phyloP scores from a whole-genome alignment of 139 green algal species.

The Closterium sp. region DNA sequence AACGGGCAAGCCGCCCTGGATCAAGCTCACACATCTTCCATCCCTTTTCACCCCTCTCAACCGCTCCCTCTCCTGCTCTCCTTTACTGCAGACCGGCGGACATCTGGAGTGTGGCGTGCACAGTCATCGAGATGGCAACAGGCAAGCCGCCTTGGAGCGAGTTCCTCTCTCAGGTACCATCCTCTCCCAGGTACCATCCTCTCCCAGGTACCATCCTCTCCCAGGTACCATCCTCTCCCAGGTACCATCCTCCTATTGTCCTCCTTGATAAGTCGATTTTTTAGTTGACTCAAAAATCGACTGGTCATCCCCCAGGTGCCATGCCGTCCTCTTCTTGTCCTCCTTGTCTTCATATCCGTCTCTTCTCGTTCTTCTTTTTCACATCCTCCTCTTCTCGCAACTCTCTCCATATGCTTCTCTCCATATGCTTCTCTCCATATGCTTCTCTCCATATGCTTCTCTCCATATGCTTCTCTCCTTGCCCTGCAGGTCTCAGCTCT shows the following conservation, averaged over 20 bases:
- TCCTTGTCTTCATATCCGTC: neutral
- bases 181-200: neutral
- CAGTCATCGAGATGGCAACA: conserved; percentile 95
- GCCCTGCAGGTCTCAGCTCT: conserved; percentile 77
- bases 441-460: too few relatives aligned
- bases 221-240: too few relatives aligned
- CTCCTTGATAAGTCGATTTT: neutral
- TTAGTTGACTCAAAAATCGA: neutral
- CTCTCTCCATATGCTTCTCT: too few relatives aligned
- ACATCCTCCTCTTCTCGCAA: neutral
- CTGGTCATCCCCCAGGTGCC: neutral
- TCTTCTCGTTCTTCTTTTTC: neutral
- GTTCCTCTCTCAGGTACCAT: conserved; percentile 1
- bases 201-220: neutral
- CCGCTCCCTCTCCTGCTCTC: too few relatives aligned
- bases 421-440: too few relatives aligned
- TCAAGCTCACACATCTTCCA: too few relatives aligned
- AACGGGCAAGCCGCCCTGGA: conserved; percentile 51
- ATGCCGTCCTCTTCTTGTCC: neutral
- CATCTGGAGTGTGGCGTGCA: conserved; percentile 95
- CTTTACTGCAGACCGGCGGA: conserved; percentile 70
- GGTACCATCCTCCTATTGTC: too few relatives aligned
- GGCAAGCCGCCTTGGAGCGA: conserved; percentile 77
- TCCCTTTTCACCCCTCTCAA: too few relatives aligned
- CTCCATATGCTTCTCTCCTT: too few relatives aligned